These are phyloP conservation scores for Podospora sp. DNA, from an alignment of 495 filamentous ascomycete species.

Conservation along the genomic window DNA sequence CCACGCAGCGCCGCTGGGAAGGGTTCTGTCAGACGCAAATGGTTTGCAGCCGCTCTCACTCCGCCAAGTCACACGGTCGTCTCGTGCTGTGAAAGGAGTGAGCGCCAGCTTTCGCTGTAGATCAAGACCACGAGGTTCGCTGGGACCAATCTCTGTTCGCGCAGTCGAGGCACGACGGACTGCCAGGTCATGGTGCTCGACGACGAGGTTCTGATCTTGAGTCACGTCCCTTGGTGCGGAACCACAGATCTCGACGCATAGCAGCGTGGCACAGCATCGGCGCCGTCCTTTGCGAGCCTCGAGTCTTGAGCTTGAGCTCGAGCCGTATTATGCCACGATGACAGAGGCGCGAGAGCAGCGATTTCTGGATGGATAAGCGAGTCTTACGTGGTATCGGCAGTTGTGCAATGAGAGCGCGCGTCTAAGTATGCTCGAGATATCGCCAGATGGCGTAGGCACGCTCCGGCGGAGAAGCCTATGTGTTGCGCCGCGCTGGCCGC, in stretches of 20 bases:
- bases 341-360: background rate
- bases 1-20: background rate
- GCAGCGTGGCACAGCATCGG: slow-evolving; percentile 1
- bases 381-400: slow-evolving; percentile 9
- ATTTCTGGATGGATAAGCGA: background rate
- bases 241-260: slow-evolving; percentile 1
- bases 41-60: no score
- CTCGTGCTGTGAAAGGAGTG: background rate
- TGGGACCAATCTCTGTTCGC: background rate
- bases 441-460: background rate
- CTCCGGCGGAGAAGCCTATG: no score
- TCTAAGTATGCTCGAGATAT: background rate
- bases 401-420: slow-evolving; percentile 4
- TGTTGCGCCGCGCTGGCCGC: background rate
- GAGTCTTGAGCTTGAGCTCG: background rate
- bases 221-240: background rate
- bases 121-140: background rate
- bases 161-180: background rate
- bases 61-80: background rate
- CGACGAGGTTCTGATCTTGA: background rate
- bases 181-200: background rate
- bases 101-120: background rate
- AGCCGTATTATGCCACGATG: background rate
- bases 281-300: background rate
- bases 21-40: background rate